Conservation (phyloP, 1,139 yeast species). For the Candida gigantensis region DNA sequence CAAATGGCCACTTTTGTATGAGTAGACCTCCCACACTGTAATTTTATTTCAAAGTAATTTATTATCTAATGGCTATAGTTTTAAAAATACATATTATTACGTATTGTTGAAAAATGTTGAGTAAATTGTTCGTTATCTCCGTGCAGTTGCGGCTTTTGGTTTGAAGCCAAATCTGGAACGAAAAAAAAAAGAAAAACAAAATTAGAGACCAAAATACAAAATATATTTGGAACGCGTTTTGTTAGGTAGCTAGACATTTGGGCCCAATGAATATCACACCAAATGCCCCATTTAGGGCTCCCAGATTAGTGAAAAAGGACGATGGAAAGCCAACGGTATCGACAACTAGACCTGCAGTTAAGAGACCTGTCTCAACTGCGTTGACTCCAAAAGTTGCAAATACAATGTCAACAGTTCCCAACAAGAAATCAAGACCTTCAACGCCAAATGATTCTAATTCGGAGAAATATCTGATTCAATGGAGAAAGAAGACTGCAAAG, state of each 20-base stretch:
- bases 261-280: constrained; percentile 17
- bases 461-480: constrained; percentile 46
- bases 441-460: constrained; percentile 1
- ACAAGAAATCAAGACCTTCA: constrained; percentile 5
- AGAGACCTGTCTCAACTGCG: background rate
- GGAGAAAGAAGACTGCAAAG: constrained; percentile 71
- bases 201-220: background rate
- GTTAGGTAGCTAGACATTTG: background rate
- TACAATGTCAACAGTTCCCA: constrained; percentile 1
- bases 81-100: too few species aligned
- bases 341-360: background rate
- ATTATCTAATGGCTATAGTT: too few species aligned
- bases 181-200: background rate
- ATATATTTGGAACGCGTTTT: constrained; percentile 1
- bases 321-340: background rate
- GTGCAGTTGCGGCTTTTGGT: too few species aligned
- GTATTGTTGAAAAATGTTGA: too few species aligned
- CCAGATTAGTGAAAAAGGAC: constrained; percentile 21
- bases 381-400: constrained; percentile 3
- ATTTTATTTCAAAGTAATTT: too few species aligned
- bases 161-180: too few species aligned
- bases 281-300: constrained; percentile 41
- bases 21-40: too few species aligned
- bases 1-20: too few species aligned
- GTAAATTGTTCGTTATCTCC: too few species aligned